These are phyloP conservation scores for Gracilaria vermiculophylla DNA, from an alignment of 23 red algal species.

Conservation along the genomic window DNA sequence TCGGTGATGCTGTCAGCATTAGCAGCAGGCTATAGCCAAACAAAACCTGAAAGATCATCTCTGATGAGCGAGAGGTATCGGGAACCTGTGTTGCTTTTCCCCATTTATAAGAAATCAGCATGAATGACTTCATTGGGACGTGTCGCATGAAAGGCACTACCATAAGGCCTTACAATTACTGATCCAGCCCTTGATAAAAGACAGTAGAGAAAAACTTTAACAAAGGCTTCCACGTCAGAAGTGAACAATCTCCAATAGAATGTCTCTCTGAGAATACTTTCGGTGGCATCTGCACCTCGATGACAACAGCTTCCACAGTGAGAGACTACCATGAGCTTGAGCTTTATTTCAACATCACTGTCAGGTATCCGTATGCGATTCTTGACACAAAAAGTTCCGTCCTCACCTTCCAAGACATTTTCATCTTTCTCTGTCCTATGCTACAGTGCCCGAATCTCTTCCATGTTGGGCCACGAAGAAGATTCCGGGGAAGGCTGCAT, in stretches of 20 bases:
- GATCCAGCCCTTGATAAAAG: not conserved
- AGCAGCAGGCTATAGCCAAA: conserved; percentile 29
- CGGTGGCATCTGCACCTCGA: conserved; percentile 22
- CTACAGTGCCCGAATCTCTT: not conserved
- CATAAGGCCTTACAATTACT: conserved; percentile 13
- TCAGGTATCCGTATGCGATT: conserved; percentile 9
- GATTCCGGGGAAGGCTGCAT: not conserved
- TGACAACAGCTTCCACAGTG: conserved; percentile 29
- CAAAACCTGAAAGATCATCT: conserved; percentile 8
- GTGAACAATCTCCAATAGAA: conserved; percentile 11
- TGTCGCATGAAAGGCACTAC: conserved; percentile 5
- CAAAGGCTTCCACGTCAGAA: conserved; percentile 2
- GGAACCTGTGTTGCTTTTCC: not conserved
- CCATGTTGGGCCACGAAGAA: not conserved
- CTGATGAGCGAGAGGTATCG: not conserved
- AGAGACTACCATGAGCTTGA: not conserved
- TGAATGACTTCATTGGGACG: conserved; percentile 12
- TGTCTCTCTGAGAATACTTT: not conserved
- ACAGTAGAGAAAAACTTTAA: conserved; percentile 3
- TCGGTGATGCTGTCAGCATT: not conserved
- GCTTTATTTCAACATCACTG: conserved; percentile 1
- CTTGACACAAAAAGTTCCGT: too few relatives aligned
- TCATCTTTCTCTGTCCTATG: not conserved
- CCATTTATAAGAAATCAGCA: conserved; percentile 37
- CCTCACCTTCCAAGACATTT: not conserved